phyloP scores from a whole-genome alignment of 2,329 filamentous ascomycete genomes.

The Colletotrichum acutatum region DNA sequence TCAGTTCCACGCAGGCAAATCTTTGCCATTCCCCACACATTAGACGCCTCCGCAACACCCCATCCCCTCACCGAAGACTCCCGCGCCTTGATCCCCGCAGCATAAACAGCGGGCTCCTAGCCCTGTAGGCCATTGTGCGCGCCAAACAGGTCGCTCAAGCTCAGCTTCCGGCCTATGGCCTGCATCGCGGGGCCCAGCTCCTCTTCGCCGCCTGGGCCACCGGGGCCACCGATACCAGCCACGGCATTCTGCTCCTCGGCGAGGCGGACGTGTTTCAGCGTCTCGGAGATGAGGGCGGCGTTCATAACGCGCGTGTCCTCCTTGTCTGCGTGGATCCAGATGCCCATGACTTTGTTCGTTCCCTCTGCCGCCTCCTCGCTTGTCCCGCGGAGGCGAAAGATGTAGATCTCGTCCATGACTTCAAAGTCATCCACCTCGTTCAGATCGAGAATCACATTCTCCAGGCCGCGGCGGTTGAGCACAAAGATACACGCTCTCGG shows the following conservation, averaged over 20 bases:
- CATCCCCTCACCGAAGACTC: background rate
- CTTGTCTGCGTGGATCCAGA: slow-evolving; percentile 66
- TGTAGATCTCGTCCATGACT: slow-evolving; percentile 65
- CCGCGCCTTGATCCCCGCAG: background rate
- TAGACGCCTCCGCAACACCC: background rate
- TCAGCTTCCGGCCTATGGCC: slow-evolving; percentile 56
- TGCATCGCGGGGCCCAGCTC: slow-evolving; percentile 53
- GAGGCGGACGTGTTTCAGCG: slow-evolving; percentile 48
- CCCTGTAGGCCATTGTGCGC: slow-evolving; percentile 41
- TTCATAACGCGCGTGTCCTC: slow-evolving; percentile 56
- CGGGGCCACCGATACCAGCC: background rate
- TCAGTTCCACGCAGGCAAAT: background rate
- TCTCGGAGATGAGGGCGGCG: slow-evolving; percentile 53
- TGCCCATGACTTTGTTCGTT: slow-evolving; percentile 57
- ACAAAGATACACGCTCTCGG: slow-evolving; percentile 72
- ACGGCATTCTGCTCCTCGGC: slow-evolving; percentile 19
- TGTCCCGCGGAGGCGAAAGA: slow-evolving; percentile 56
- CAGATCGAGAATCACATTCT: slow-evolving; percentile 78
- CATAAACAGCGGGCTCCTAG: slow-evolving; percentile 24
- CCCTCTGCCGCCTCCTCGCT: slow-evolving; percentile 31
- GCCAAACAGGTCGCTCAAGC: slow-evolving; percentile 58
- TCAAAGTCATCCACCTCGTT: slow-evolving; percentile 71
- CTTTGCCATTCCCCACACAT: background rate
- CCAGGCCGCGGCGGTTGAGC: slow-evolving; percentile 76
- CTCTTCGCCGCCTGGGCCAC: slow-evolving; percentile 9